Percentiles rank a stretch among this genome's conserved stretches.
Evolutionary conservation across 2,329 filamentous ascomycete species (phyloP).

Genomic region (Scortechinia acanthostroma): DNA sequence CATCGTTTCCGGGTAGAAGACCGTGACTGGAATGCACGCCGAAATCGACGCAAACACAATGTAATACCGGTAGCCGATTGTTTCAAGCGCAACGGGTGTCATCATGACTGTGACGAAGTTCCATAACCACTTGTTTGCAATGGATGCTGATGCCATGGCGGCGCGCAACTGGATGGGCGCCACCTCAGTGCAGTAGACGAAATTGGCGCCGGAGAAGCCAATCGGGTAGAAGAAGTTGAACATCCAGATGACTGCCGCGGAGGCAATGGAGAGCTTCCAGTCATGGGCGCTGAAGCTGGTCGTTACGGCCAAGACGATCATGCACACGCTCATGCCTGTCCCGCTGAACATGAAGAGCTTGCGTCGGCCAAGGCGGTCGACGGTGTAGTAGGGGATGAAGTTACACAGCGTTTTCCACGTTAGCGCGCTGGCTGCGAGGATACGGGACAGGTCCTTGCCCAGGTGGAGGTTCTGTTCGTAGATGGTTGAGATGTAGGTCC

Average conservation of each 20-base stretch:
- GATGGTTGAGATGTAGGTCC: slow-evolving; percentile 33
- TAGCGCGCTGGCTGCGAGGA: slow-evolving; percentile 36
- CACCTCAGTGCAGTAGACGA: slow-evolving; percentile 51
- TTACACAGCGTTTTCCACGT: slow-evolving; percentile 48
- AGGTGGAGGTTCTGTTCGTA: slow-evolving; percentile 30
- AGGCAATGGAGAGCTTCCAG: slow-evolving; percentile 36
- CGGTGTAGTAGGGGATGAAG: slow-evolving; percentile 37
- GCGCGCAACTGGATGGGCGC: slow-evolving; percentile 41
- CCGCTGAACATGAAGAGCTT: slow-evolving; percentile 42
- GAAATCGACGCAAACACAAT: slow-evolving; percentile 45
- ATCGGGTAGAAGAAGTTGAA: slow-evolving; percentile 55
- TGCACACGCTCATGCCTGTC: slow-evolving; percentile 42
- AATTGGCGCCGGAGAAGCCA: slow-evolving; percentile 50
- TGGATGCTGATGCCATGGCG: slow-evolving; percentile 46
- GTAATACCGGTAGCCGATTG: slow-evolving; percentile 43
- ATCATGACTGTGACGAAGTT: slow-evolving; percentile 61
- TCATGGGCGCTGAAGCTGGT: slow-evolving; percentile 32
- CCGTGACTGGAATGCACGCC: slow-evolving; percentile 39
- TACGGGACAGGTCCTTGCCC: slow-evolving; percentile 21
- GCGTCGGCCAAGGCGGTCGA: slow-evolving; percentile 39
- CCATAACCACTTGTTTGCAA: slow-evolving; percentile 43
- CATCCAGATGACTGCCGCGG: slow-evolving; percentile 46
- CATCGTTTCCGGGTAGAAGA: slow-evolving; percentile 45
- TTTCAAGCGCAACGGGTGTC: slow-evolving; percentile 49
- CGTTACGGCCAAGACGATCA: slow-evolving; percentile 41